Percentiles rank a stretch among this genome's conserved stretches.
phyloP scores from a whole-genome alignment of 441 rosid species.

The California macrophylla region DNA sequence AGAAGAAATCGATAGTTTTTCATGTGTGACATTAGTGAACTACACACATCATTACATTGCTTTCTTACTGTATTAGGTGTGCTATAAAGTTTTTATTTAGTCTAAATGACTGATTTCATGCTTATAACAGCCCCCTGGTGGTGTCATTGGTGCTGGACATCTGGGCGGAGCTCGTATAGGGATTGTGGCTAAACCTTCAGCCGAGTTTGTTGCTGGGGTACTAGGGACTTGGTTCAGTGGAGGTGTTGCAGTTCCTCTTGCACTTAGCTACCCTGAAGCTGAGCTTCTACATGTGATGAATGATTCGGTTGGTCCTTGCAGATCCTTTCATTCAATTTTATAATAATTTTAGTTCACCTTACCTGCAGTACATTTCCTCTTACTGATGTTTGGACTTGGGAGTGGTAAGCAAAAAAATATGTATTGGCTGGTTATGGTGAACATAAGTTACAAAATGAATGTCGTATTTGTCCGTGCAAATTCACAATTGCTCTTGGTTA shows the following conservation, averaged over 20 bases:
- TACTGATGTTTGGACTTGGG: background rate
- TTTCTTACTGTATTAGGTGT: background rate
- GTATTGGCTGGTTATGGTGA: background rate
- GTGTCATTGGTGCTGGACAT: constrained; percentile 28
- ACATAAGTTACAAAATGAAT: background rate
- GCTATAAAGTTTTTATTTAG: background rate
- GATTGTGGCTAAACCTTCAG: constrained; percentile 88
- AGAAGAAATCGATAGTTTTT: background rate
- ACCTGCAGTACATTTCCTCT: background rate
- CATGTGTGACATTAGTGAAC: background rate
- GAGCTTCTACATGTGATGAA: constrained; percentile 90
- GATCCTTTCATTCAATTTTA: background rate
- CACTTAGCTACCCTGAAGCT: constrained; percentile 84
- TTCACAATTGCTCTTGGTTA: background rate
- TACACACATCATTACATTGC: background rate
- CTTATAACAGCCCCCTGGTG: constrained; percentile 11
- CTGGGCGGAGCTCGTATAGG: constrained; percentile 87
- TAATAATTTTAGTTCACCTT: background rate
- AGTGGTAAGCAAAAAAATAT: background rate
- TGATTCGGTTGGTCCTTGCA: constrained; percentile 52
- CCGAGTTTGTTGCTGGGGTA: constrained; percentile 84
- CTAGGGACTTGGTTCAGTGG: constrained; percentile 90
- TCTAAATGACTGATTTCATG: background rate
- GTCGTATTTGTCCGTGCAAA: background rate
- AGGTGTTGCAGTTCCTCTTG: constrained; percentile 96